Evolutionary conservation across 192 early-diverging fungal species (phyloP).

Genomic region (Entomortierella beljakovae): DNA sequence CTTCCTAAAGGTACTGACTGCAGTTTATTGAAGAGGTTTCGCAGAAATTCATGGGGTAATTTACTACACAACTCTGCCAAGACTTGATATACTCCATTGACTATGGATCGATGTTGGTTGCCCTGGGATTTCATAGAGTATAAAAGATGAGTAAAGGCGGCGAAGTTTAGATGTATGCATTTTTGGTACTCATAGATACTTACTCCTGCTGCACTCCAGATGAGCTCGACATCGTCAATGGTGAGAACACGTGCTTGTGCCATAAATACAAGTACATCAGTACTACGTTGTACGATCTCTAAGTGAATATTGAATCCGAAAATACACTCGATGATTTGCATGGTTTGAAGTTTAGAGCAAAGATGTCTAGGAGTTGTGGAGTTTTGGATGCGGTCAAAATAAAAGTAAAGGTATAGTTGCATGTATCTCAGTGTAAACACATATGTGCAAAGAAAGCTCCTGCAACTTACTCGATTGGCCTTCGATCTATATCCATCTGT

Average conservation of each 20-base stretch:
- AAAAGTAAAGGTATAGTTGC: slow-evolving; percentile 1
- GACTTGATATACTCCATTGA: slow-evolving; percentile 62
- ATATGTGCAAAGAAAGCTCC: neutral
- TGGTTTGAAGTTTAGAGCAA: slow-evolving; percentile 43
- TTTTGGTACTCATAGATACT: slow-evolving; percentile 1
- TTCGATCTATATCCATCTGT: slow-evolving; percentile 39
- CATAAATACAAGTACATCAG: slow-evolving; percentile 57
- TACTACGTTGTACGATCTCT: slow-evolving; percentile 60
- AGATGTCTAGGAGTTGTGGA: slow-evolving; percentile 19
- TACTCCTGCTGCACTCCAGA: slow-evolving; percentile 58
- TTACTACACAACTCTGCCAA: slow-evolving; percentile 52
- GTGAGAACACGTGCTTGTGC: slow-evolving; percentile 52
- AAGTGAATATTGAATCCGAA: slow-evolving; percentile 63
- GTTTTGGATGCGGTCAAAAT: neutral
- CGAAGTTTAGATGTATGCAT: neutral
- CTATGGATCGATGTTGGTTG: slow-evolving; percentile 61
- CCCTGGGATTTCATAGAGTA: slow-evolving; percentile 27
- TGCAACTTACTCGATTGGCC: slow-evolving; percentile 42
- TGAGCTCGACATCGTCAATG: slow-evolving; percentile 52
- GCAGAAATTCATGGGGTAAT: slow-evolving; percentile 43
- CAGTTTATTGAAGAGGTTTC: slow-evolving; percentile 54
- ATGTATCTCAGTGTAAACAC: neutral
- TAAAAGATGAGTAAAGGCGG: neutral
- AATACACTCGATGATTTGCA: slow-evolving; percentile 57
- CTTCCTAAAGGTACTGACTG: slow-evolving; percentile 45